Conservation (phyloP, 148 eudicot genomes). For the Persicaria tinctoria region DNA sequence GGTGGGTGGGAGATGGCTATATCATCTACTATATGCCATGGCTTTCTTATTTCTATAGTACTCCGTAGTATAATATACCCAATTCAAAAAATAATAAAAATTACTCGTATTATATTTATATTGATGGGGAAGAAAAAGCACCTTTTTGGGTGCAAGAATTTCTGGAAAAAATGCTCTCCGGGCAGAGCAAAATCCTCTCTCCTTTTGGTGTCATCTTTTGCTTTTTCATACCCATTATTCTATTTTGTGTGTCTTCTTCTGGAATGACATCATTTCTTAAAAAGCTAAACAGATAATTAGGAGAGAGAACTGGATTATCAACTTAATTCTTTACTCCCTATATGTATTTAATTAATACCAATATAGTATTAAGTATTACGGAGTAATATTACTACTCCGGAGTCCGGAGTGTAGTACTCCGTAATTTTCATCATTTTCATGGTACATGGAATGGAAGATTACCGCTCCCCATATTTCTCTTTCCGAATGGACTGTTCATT, state of each 20-base stretch:
- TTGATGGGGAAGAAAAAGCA: neutral
- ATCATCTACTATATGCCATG: neutral
- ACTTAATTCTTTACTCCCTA: neutral
- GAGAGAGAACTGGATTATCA: slow-evolving; percentile 5
- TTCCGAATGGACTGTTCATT: neutral
- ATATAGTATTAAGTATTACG: neutral
- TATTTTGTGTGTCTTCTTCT: slow-evolving; percentile 5
- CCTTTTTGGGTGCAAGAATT: slow-evolving; percentile 14
- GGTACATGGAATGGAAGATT: slow-evolving; percentile 11
- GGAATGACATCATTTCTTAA: slow-evolving; percentile 3
- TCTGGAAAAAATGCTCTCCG: slow-evolving; percentile 13
- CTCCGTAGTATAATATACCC: too few species aligned
- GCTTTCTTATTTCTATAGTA: neutral
- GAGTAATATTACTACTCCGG: too few species aligned
- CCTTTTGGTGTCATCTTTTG: slow-evolving; percentile 1
- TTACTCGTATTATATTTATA: neutral
- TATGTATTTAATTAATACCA: neutral
- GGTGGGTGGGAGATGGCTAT: neutral
- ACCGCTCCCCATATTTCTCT: neutral
- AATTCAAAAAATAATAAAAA: neutral
- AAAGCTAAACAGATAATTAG: slow-evolving; percentile 6
- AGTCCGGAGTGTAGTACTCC: too few species aligned
- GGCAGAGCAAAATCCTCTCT: slow-evolving; percentile 14
- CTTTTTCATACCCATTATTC: neutral
- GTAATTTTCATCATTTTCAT: slow-evolving; percentile 1